Conservation (phyloP, 805 yeast species). For the Saccharomycodes ludwigii region DNA sequence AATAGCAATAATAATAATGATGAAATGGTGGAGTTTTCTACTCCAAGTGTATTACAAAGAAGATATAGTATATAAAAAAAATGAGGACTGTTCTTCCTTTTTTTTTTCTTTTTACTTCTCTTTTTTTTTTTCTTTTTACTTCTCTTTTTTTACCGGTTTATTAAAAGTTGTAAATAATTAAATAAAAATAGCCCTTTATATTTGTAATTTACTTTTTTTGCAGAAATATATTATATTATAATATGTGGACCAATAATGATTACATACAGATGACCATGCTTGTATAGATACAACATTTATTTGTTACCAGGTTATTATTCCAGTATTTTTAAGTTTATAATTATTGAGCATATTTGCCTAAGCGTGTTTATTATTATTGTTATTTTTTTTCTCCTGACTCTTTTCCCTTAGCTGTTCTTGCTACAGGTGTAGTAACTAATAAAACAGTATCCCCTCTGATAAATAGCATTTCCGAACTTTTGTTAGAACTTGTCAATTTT, state of each 20-base stretch:
- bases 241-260: no score
- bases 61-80: constrained; percentile 46
- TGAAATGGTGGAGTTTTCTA: constrained; percentile 20
- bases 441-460: constrained; percentile 98
- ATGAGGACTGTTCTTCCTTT: neutral
- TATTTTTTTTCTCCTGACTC: no score
- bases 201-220: no score
- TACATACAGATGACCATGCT: no score
- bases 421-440: constrained; percentile 46
- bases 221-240: no score
- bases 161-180: neutral
- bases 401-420: no score
- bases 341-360: neutral
- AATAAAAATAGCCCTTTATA: neutral
- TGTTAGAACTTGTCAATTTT: constrained; percentile 29
- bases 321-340: no score
- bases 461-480: constrained; percentile 76
- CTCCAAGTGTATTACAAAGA: constrained; percentile 30
- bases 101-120: constrained; percentile 4
- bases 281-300: no score
- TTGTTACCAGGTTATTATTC: no score
- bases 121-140: neutral
- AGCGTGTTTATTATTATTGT: neutral
- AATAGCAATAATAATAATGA: constrained; percentile 9
- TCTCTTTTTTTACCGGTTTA: constrained; percentile 1